phyloP scores from a whole-genome alignment of 2,329 filamentous ascomycete genomes.

The Nothophaeocryptopus gaeumannii region DNA sequence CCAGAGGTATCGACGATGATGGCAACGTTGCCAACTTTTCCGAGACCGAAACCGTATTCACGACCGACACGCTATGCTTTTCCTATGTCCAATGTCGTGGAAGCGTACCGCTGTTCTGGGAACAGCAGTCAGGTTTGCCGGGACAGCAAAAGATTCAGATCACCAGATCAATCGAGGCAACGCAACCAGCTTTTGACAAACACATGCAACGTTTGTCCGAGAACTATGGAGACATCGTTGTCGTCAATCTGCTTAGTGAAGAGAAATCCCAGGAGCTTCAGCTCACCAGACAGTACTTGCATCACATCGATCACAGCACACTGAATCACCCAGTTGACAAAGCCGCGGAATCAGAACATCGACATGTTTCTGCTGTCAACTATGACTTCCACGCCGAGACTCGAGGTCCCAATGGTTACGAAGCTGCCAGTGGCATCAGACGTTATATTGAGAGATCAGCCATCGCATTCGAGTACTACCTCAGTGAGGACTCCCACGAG shows the following conservation, averaged over 20 bases:
- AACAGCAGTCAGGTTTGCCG: conserved; percentile 83
- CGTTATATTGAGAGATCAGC: conserved; percentile 74
- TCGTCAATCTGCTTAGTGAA: conserved; percentile 91
- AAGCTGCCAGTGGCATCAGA: conserved; percentile 81
- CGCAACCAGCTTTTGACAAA: conserved; percentile 90
- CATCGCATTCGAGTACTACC: conserved; percentile 87
- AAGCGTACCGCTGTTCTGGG: conserved; percentile 96
- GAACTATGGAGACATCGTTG: conserved; percentile 84
- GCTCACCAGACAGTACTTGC: conserved; percentile 73
- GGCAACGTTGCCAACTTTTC: conserved; percentile 98
- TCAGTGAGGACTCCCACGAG: conserved; percentile 70
- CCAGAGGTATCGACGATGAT: conserved; percentile 95
- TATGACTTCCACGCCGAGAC: conserved; percentile 98
- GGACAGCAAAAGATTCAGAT: conserved; percentile 93
- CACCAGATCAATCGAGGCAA: conserved; percentile 83
- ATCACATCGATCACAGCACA: conserved; percentile 71
- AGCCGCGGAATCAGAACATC: conserved; percentile 59
- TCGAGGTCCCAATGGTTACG: conserved; percentile 79
- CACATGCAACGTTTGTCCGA: conserved; percentile 87
- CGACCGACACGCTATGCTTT: conserved; percentile 75
- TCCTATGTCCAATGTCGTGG: conserved; percentile 92
- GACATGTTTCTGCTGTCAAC: conserved; percentile 75
- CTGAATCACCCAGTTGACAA: conserved; percentile 55
- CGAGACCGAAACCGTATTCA: conserved; percentile 93
- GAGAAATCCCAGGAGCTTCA: conserved; percentile 83